A percentile compares a stretch with the other conserved stretches of the same genome.
Conservation (phyloP, 2,329 filamentous ascomycete genomes). For the Aureobasidium sp. region DNA sequence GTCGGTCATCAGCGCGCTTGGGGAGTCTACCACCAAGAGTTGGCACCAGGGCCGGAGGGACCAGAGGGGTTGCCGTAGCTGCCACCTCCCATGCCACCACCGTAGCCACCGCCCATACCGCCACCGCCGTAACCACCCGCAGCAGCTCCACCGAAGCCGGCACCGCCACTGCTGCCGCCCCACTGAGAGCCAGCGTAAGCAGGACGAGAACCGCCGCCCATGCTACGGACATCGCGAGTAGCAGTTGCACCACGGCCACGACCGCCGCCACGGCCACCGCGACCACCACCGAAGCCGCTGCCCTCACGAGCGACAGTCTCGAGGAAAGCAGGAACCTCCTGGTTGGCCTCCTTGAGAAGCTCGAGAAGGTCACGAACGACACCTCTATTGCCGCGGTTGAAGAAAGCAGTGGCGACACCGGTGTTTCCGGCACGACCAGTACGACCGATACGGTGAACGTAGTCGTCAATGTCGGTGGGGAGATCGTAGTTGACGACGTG, state of each 20-base stretch:
- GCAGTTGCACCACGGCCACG: slow-evolving; percentile 61
- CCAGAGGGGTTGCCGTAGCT: slow-evolving; percentile 63
- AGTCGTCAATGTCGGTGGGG: slow-evolving; percentile 97
- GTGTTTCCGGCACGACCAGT: slow-evolving; percentile 99
- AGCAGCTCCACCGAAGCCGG: slow-evolving; percentile 34
- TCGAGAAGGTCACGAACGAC: slow-evolving; percentile 94
- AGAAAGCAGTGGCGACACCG: slow-evolving; percentile 96
- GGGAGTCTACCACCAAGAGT: slow-evolving; percentile 53
- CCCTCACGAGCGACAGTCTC: slow-evolving; percentile 96
- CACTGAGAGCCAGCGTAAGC: slow-evolving; percentile 57
- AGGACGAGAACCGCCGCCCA: slow-evolving; percentile 35
- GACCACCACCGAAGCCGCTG: slow-evolving; percentile 64
- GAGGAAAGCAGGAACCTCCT: slow-evolving; percentile 87
- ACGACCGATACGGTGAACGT: slow-evolving; percentile 98
- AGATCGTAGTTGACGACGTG: slow-evolving; percentile 99
- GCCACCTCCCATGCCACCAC: slow-evolving; percentile 32
- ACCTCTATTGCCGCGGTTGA: slow-evolving; percentile 98
- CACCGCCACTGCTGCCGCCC: slow-evolving; percentile 36
- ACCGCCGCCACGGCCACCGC: slow-evolving; percentile 57
- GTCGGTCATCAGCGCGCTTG: not conserved
- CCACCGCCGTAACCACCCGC: slow-evolving; percentile 30
- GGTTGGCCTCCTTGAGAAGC: slow-evolving; percentile 97
- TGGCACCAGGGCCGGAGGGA: slow-evolving; percentile 45
- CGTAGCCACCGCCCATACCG: slow-evolving; percentile 36
- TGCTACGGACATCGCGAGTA: slow-evolving; percentile 77